phyloP scores from a whole-genome alignment of 2,329 filamentous ascomycete species.

The Botrytis pseudocinerea region DNA sequence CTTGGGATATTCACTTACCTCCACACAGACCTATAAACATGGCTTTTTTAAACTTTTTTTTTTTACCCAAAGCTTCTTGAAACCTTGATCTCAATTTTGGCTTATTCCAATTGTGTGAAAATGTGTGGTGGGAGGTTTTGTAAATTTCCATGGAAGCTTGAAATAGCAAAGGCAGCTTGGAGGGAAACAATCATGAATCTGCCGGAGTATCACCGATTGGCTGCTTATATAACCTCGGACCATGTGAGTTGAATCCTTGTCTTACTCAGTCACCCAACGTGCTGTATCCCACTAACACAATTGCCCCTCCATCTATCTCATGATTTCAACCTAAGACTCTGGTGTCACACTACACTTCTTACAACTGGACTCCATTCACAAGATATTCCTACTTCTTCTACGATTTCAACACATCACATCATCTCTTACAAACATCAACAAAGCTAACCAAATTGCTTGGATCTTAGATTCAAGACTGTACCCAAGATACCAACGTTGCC shows the following conservation, averaged over 20 bases:
- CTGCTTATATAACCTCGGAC: background rate
- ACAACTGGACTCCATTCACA: background rate
- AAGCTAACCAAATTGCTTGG: slow-evolving; percentile 15
- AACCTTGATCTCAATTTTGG: background rate
- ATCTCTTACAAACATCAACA: background rate
- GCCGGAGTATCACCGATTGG: slow-evolving; percentile 19
- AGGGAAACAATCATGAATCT: background rate
- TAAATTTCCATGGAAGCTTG: background rate
- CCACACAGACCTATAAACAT: slow-evolving; percentile 81
- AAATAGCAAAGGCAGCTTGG: slow-evolving; percentile 8
- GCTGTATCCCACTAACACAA: background rate
- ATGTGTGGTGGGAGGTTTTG: slow-evolving; percentile 5
- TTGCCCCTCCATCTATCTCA: slow-evolving; percentile 1
- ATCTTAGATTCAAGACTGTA: slow-evolving; percentile 5
- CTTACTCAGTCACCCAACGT: background rate
- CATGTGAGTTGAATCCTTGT: slow-evolving; percentile 23
- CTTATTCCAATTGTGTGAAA: background rate
- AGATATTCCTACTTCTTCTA: background rate
- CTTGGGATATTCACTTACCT: slow-evolving; percentile 47
- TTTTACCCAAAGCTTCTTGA: background rate
- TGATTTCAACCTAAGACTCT: slow-evolving; percentile 12
- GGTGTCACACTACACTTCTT: slow-evolving; percentile 4
- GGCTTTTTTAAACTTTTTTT: no score
- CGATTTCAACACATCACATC: background rate
- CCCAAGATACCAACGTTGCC: slow-evolving; percentile 15